A percentile compares a stretch with the other conserved stretches of the same genome.
These are phyloP conservation scores for Ophiostoma himal-ulmi DNA, from an alignment of 2,329 filamentous ascomycete species.

Conservation along the genomic window DNA sequence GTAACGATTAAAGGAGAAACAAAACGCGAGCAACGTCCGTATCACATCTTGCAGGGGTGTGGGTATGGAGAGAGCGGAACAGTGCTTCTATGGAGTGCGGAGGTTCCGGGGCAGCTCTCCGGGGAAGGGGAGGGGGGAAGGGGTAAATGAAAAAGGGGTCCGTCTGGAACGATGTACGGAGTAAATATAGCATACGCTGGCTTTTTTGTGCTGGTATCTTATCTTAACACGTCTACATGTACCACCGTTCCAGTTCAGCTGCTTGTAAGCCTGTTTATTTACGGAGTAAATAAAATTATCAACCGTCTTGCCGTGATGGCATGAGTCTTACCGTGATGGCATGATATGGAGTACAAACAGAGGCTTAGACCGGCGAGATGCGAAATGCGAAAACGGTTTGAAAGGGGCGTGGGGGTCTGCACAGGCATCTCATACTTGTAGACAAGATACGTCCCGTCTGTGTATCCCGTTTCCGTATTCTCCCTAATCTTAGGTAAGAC, in stretches of 20 bases:
- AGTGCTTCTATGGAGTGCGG: slow-evolving; percentile 5
- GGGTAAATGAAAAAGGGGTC: slow-evolving; percentile 6
- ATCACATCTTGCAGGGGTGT: not conserved
- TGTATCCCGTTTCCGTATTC: not conserved
- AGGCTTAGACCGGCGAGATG: not conserved
- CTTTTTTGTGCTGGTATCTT: not conserved
- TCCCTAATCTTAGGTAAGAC: not conserved
- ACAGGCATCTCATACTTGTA: not conserved
- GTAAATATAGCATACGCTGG: not conserved
- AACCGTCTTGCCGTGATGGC: not conserved
- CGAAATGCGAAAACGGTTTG: not conserved
- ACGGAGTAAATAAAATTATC: not conserved
- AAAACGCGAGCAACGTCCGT: not conserved
- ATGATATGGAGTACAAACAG: not conserved
- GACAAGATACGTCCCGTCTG: not conserved
- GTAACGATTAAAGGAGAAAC: not conserved
- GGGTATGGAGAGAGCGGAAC: slow-evolving; percentile 2
- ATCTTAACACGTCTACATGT: not conserved
- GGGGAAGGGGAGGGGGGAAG: not conserved
- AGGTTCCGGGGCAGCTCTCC: slow-evolving; percentile 7
- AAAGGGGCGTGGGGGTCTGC: slow-evolving; percentile 5
- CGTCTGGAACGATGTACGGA: not conserved
- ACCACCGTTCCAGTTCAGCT: not conserved
- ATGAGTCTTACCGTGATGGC: not conserved
- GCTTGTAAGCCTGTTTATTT: not conserved